Percentiles rank a stretch among this genome's conserved stretches.
phyloP scores from a whole-genome alignment of 164 flowering plant genomes.

The Nelumbo lutea region DNA sequence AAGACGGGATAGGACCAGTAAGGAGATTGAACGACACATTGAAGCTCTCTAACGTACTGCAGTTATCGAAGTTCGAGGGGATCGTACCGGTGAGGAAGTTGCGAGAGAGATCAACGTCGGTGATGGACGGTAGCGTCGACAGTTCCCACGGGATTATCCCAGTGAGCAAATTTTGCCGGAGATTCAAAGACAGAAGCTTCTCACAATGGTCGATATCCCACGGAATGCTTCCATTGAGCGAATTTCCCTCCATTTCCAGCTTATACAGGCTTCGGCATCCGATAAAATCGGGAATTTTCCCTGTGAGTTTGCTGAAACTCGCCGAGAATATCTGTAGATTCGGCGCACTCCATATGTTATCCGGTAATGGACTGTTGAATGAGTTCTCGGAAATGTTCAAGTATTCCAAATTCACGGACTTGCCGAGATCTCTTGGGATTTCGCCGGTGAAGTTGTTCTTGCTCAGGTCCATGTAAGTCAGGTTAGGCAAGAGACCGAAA shows the following conservation, averaged over 20 bases:
- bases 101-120: constrained; percentile 70
- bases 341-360: constrained; percentile 62
- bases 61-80: constrained; percentile 63
- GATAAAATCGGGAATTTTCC: constrained; percentile 63
- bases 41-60: constrained; percentile 65
- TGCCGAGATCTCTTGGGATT: constrained; percentile 62
- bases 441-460: constrained; percentile 57
- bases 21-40: constrained; percentile 74
- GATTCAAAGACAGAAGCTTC: constrained; percentile 59
- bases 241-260: constrained; percentile 64
- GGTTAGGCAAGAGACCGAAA: constrained; percentile 49
- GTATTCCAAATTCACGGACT: constrained; percentile 36
- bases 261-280: constrained; percentile 68
- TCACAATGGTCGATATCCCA: constrained; percentile 73
- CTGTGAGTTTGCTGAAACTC: constrained; percentile 34
- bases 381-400: constrained; percentile 62
- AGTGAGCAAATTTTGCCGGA: constrained; percentile 49
- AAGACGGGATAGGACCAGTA: constrained; percentile 61
- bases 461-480: constrained; percentile 69
- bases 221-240: constrained; percentile 61
- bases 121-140: constrained; percentile 63
- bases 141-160: constrained; percentile 87
- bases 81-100: constrained; percentile 70
- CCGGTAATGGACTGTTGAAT: constrained; percentile 40
- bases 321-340: constrained; percentile 68